A percentile compares a stretch with the other conserved stretches of the same genome.
phyloP scores from a whole-genome alignment of 1,284 basidiomycete species.

The Dichomitus squalens region DNA sequence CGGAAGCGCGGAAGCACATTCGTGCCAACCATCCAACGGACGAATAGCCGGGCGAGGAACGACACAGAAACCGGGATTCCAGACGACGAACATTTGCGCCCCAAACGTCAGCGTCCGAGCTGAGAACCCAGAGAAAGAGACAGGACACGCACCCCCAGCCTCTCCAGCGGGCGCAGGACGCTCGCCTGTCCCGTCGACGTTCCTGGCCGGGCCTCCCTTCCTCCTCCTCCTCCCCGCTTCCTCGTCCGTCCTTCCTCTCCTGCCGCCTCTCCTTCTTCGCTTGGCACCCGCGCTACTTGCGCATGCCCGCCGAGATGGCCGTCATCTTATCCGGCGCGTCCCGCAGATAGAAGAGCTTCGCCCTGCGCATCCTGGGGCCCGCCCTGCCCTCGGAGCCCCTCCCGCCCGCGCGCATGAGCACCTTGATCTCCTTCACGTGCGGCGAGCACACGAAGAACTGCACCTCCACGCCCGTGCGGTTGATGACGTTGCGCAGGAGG shows the following conservation, averaged over 20 bases:
- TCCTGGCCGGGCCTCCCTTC: neutral
- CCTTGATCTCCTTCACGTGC: slow-evolving; percentile 82
- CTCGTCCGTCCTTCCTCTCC: neutral
- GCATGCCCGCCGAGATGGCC: slow-evolving; percentile 62
- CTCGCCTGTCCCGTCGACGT: neutral
- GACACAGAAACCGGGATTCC: slow-evolving; percentile 5
- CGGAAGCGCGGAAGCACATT: slow-evolving; percentile 10
- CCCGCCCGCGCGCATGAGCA: slow-evolving; percentile 59
- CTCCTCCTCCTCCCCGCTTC: neutral
- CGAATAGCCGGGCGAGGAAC: slow-evolving; percentile 14
- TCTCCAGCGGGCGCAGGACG: neutral
- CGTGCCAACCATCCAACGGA: slow-evolving; percentile 1
- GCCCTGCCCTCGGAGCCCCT: slow-evolving; percentile 41
- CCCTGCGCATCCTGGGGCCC: slow-evolving; percentile 61
- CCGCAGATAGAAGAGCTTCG: slow-evolving; percentile 79
- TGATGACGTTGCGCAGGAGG: slow-evolving; percentile 84
- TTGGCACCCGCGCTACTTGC: slow-evolving; percentile 6
- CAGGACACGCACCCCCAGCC: slow-evolving; percentile 8
- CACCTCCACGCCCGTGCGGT: slow-evolving; percentile 89
- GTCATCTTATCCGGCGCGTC: slow-evolving; percentile 83
- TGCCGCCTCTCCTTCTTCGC: neutral
- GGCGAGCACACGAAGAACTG: slow-evolving; percentile 85
- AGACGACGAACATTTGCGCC: slow-evolving; percentile 9
- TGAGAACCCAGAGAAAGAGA: slow-evolving; percentile 3
- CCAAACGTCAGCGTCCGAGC: slow-evolving; percentile 21